These are phyloP conservation scores for Podospora conica DNA, from an alignment of 495 filamentous ascomycete species.

Conservation along the genomic window DNA sequence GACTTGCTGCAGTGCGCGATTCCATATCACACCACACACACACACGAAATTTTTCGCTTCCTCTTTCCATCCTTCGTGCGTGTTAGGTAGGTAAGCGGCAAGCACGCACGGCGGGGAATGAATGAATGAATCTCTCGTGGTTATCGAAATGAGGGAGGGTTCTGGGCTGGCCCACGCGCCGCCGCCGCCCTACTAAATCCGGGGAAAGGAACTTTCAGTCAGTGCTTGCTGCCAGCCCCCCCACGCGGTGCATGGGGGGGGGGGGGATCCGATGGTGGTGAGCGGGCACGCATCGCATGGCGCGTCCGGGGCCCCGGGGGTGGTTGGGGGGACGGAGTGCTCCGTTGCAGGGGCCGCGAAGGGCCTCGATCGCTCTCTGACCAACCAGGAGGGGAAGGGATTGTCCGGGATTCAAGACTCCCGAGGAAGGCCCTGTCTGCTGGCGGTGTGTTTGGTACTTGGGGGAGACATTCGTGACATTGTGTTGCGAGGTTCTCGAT, in stretches of 20 bases:
- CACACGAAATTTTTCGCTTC: background rate
- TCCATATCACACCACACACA: background rate
- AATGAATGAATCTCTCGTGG: background rate
- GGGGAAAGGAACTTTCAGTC: background rate
- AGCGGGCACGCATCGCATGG: background rate
- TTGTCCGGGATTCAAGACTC: background rate
- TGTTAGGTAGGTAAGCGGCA: background rate
- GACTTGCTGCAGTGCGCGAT: background rate
- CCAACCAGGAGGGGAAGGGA: background rate
- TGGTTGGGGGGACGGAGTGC: background rate
- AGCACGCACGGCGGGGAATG: background rate
- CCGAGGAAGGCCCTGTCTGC: background rate
- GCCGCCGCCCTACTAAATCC: no score
- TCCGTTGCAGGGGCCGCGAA: background rate
- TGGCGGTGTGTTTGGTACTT: background rate
- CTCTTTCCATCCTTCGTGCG: background rate
- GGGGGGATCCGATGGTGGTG: background rate
- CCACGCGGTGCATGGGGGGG: background rate
- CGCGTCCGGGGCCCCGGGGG: background rate
- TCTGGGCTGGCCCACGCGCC: no score
- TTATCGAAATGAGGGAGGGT: background rate
- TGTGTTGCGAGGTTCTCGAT: background rate
- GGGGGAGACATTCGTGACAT: background rate
- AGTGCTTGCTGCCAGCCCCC: background rate
- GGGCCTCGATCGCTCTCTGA: background rate